Evolutionary conservation across 495 filamentous ascomycete genomes (phyloP).

Genomic region (Neurospora sp.): DNA sequence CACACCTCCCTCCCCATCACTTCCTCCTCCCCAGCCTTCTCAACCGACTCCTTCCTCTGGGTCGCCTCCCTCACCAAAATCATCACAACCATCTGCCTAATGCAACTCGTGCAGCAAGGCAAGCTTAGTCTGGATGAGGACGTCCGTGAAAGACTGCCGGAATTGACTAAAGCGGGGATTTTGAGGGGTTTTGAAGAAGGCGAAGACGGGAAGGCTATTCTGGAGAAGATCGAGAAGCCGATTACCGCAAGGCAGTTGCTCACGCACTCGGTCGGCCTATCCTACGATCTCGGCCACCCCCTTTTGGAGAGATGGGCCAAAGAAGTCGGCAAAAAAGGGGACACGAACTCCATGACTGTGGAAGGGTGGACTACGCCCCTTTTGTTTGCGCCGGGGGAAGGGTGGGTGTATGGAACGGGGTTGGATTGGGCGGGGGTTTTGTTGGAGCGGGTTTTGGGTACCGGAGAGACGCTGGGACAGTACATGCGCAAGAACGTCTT

Average conservation of each 20-base stretch:
- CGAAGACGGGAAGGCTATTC: slow-evolving; percentile 11
- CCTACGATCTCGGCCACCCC: slow-evolving; percentile 16
- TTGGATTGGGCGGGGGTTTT: slow-evolving; percentile 24
- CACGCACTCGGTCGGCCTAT: slow-evolving; percentile 21
- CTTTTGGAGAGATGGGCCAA: slow-evolving; percentile 16
- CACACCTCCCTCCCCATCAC: slow-evolving; percentile 2
- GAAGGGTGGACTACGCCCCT: slow-evolving; percentile 23
- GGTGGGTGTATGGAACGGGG: slow-evolving; percentile 22
- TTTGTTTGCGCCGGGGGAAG: slow-evolving; percentile 17
- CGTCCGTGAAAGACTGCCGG: slow-evolving; percentile 11
- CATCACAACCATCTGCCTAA: slow-evolving; percentile 10
- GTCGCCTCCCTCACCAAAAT: slow-evolving; percentile 23
- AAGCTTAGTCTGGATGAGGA: slow-evolving; percentile 15
- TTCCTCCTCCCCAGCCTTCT: slow-evolving; percentile 13
- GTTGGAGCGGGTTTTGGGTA: slow-evolving; percentile 12
- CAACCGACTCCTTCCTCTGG: slow-evolving; percentile 42
- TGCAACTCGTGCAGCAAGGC: slow-evolving; percentile 19
- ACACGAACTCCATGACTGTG: slow-evolving; percentile 5
- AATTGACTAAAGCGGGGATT: slow-evolving; percentile 14
- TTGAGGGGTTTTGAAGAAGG: slow-evolving; percentile 10
- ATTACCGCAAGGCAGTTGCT: slow-evolving; percentile 25
- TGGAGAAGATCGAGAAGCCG: slow-evolving; percentile 14
- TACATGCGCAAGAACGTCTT: slow-evolving; percentile 17
- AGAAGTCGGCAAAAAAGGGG: slow-evolving; percentile 9
- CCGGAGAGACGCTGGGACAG: slow-evolving; percentile 10